Evolutionary conservation across 139 green algal genomes (phyloP), one percentile per base, ranked within the genome.

Genomic region (Micractinium sp.): DNA sequence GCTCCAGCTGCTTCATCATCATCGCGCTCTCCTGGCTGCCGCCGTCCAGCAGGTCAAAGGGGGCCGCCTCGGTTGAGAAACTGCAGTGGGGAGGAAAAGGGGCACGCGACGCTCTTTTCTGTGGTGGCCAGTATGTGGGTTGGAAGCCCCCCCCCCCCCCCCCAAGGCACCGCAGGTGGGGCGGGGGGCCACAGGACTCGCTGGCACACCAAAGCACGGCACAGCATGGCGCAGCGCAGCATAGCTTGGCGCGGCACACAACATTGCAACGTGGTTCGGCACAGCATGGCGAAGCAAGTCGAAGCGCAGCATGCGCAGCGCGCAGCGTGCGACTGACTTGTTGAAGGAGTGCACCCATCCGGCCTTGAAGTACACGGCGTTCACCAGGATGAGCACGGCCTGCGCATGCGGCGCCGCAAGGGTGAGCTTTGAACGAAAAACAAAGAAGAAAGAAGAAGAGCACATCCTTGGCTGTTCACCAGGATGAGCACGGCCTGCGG

Each of bases 311-410:
- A n/a, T n/a, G n/a, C n/a, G n/a, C n/a, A n/a, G n/a, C n/a, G n/a
- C n/a, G 19, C 73, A 33, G n/a, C 31, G 74, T 16, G 15, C 31
- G 2, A 5, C 85, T 67, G n/a, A 87, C 76, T 90, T 90, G 23
- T 87, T 73, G 36, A 92, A 92, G n/a, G 53, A 60, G 16, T 53
- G 29, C 39, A 41, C 60, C 89, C 89, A 92, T 18, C 75, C 33
- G 20, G 85, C 89, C 53, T 92, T 92, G 77, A 92, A 92, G 36
- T 92, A 92, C 23, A 92, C 27, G 29, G 89, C 89, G 47, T 92
- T 92, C 41, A 92, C 63, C 31, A 92, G 60, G 69, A 90, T 36
- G 27, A 89, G 63, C 4, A 63, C 13, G 7, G 77, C 77, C 77
- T 82, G 77, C 77, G 61, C 3, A 35, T 19, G 63, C 25, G 14